Percentiles rank a stretch among this genome's conserved stretches.
Conservation (phyloP, 1,139 yeast genomes). For the Yamadazyma spencermartinsiae region DNA sequence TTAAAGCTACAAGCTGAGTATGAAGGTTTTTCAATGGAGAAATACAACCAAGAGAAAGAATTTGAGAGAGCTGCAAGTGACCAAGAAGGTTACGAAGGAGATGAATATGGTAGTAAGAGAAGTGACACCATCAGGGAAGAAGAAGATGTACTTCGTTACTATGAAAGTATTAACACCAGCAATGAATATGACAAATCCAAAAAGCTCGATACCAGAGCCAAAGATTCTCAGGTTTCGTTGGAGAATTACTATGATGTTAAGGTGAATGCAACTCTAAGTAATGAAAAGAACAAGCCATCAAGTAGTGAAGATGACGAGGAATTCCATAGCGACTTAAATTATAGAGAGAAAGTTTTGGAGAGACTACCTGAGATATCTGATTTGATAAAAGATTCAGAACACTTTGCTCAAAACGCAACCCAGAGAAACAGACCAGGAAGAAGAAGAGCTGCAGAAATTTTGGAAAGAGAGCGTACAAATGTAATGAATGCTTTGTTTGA, state of each 20-base stretch:
- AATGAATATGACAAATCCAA: constrained; percentile 8
- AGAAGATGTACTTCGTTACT: constrained; percentile 4
- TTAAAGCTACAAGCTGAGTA: constrained; percentile 33
- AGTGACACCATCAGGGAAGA: constrained; percentile 6
- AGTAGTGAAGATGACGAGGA: constrained; percentile 1
- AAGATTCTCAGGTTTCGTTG: constrained; percentile 7
- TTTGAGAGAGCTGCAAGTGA: constrained; percentile 2
- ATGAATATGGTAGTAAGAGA: constrained; percentile 4
- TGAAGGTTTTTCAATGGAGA: constrained; percentile 31
- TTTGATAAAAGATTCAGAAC: neutral
- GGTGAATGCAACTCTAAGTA: constrained; percentile 14
- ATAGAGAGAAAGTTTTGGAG: constrained; percentile 4
- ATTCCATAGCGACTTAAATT: constrained; percentile 4
- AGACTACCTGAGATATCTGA: neutral
- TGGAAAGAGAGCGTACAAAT: neutral
- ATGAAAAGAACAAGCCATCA: constrained; percentile 12
- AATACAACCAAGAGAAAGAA: constrained; percentile 12
- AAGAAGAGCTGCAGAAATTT: neutral
- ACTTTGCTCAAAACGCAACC: neutral
- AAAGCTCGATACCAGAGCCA: constrained; percentile 2
- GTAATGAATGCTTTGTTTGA: constrained; percentile 3
- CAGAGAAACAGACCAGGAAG: neutral
- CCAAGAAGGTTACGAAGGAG: constrained; percentile 9
- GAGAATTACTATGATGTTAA: constrained; percentile 8
- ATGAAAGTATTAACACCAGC: constrained; percentile 7